Base-by-base conservation (phyloP, 1,139 yeast genomes). In the Suhomyces anneliseae region DNA sequence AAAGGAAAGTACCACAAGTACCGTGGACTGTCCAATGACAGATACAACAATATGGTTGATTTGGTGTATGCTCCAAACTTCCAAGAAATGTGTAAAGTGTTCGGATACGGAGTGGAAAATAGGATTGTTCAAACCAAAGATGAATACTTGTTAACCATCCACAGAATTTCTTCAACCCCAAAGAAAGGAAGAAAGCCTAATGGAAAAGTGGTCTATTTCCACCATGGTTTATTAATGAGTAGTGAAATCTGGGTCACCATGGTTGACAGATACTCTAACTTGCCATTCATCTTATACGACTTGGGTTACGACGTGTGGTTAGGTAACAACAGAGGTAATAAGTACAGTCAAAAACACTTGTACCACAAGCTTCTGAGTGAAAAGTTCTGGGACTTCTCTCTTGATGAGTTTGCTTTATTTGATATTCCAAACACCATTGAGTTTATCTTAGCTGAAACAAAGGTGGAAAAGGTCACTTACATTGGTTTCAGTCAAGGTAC, bases 401-500 rank as follows among this genome's bases (percentile, higher is more conserved):
- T 75, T 40, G 80, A 75, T 52, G 79, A 75, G 53, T 75, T 74
- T 65, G 78, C 79, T 6, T 53, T 75, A 27, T 75, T 69, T 52
- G 80, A 75, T 53, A 75, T 75, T 27, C 80, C 80, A 4, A 65
- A 73, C 57, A 62, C 74, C 12, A 70, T 75, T 36, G 73, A 74
- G 49, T 74, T 67, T 53, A 71, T 75, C 10, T 48, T 64, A 31
- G 39, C 47, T 9, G 57, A 50, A 29, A 68, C 77, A 2, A 51
- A 56, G 2, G 54, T 47, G n/a, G 38, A 51, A n/a, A 61, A 72
- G 15, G 67, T 90, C 40, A 79, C 82, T 1, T 90, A 89, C 60
- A 76, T 90, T 56, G 97, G 97, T 0, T 90, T 90, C 61, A 83
- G 90, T 42, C 97, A 90, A 64, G 97, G 97, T 7, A 85, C 95